Percentiles rank a stretch among this genome's conserved stretches.
Conservation (phyloP, 148 eudicot genomes). For the Arctostaphylos glauca region DNA sequence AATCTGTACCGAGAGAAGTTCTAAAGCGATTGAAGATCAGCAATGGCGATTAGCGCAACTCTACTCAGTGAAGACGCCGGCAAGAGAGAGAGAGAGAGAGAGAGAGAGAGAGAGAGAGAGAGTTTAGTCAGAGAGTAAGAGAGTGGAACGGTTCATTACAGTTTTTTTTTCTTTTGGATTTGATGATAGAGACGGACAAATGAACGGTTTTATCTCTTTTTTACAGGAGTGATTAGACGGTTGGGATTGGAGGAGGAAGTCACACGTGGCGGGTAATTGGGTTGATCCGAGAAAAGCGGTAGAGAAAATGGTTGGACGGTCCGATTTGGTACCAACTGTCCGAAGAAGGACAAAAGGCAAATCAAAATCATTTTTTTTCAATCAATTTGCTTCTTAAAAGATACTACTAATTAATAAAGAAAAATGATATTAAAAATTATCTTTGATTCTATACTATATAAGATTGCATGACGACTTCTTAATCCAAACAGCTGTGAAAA, state of each 20-base stretch:
- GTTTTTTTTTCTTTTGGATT: background rate
- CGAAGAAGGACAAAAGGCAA: background rate
- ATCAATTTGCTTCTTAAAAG: too few species aligned
- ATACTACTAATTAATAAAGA: too few species aligned
- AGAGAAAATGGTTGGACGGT: conserved; percentile 9
- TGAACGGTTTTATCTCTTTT: conserved; percentile 16
- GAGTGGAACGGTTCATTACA: conserved; percentile 26
- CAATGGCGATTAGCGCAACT: background rate
- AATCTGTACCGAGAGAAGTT: background rate
- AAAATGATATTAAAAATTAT: too few species aligned
- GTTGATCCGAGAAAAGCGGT: conserved; percentile 30
- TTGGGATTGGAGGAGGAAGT: background rate
- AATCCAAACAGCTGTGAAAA: too few species aligned
- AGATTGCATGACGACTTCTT: too few species aligned
- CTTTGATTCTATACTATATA: too few species aligned
- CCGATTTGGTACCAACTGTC: conserved; percentile 18
- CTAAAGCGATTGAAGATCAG: conserved; percentile 6
- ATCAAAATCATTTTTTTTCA: background rate
- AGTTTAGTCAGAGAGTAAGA: conserved; percentile 1
- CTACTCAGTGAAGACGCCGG: conserved; percentile 26
- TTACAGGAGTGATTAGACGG: background rate
- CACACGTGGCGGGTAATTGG: conserved; percentile 37
- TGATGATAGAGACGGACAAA: conserved; percentile 19
- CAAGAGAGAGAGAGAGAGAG: conserved; percentile 17
- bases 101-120: conserved; percentile 14